A percentile compares a stretch with the other conserved stretches of the same genome.
phyloP scores from a whole-genome alignment of 2,329 filamentous ascomycete species.

The Botrytis elliptica region DNA sequence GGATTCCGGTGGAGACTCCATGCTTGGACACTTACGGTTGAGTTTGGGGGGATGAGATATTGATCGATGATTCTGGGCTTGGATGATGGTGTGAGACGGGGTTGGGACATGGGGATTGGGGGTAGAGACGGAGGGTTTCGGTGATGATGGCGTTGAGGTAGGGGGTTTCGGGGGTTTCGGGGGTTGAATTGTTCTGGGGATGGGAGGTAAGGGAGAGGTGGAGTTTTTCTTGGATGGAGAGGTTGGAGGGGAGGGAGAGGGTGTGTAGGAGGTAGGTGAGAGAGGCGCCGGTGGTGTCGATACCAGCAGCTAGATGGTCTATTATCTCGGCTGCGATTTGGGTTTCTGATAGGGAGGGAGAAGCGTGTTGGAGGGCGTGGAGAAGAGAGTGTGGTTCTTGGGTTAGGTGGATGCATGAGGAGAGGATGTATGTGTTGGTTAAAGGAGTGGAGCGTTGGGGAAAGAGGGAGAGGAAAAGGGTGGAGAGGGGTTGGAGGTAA shows the following conservation, averaged over 20 bases:
- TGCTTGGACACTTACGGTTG: conserved; percentile 60
- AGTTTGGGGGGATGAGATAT: conserved; percentile 51
- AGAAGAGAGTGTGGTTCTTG: conserved; percentile 54
- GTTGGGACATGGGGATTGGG: conserved; percentile 68
- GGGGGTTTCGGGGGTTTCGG: conserved; percentile 47
- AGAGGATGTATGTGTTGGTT: conserved; percentile 58
- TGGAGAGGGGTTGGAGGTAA: conserved; percentile 96
- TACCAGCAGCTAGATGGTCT: conserved; percentile 69
- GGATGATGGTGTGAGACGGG: conserved; percentile 52
- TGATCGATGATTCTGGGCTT: conserved; percentile 55
- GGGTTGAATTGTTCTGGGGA: accelerated
- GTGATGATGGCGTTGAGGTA: conserved; percentile 63
- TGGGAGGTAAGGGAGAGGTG: conserved; percentile 33
- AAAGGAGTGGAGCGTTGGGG: conserved; percentile 50
- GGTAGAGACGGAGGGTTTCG: conserved; percentile 62
- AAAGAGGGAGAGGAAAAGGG: conserved; percentile 79
- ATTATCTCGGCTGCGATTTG: conserved; percentile 67
- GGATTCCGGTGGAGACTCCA: conserved; percentile 59
- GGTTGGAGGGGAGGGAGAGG: conserved; percentile 59
- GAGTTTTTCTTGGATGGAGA: conserved; percentile 51
- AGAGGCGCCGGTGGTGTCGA: conserved; percentile 69
- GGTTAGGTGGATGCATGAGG: conserved; percentile 47
- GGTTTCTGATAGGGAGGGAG: conserved; percentile 44
- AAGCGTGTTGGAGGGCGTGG: conserved; percentile 54
- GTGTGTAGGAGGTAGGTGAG: conserved; percentile 72